Conservation (phyloP, 2,329 filamentous ascomycete genomes). For the Fusarium guadeloupense region DNA sequence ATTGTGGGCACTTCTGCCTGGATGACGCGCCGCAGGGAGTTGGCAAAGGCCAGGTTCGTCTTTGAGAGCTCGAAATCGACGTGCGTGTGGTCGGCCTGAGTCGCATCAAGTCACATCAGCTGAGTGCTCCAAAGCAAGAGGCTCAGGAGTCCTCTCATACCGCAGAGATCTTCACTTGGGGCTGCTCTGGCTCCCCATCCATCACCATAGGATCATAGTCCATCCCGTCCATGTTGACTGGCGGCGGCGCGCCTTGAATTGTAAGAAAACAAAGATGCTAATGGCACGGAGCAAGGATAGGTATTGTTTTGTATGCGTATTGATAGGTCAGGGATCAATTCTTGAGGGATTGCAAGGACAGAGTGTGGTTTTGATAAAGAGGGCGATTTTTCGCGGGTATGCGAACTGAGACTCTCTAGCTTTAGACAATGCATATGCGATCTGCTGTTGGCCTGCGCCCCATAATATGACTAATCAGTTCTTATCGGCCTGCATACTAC, state of each 20-base stretch:
- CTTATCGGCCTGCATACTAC: constrained; percentile 43
- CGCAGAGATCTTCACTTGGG: constrained; percentile 68
- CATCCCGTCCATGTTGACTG: constrained; percentile 56
- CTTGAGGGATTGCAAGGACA: background rate
- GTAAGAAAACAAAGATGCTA: constrained; percentile 7
- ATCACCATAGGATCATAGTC: constrained; percentile 70
- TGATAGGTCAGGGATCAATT: background rate
- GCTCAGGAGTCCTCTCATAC: constrained; percentile 50
- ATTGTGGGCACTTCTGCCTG: constrained; percentile 94
- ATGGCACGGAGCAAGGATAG: background rate
- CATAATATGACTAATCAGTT: constrained; percentile 46
- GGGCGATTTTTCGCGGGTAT: constrained; percentile 38
- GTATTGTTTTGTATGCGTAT: background rate
- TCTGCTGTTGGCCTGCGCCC: constrained; percentile 17
- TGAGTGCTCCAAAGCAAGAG: constrained; percentile 8
- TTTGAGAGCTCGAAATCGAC: constrained; percentile 93
- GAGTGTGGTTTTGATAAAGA: constrained; percentile 12
- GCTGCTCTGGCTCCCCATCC: constrained; percentile 66
- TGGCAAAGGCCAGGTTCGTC: constrained; percentile 90
- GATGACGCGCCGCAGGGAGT: constrained; percentile 89
- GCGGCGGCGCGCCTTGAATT: constrained; percentile 24
- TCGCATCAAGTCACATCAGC: constrained; percentile 39
- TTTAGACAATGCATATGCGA: constrained; percentile 35
- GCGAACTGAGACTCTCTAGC: constrained; percentile 27
- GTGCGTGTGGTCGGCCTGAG: constrained; percentile 78